Evolutionary conservation across 164 flowering plant species (phyloP).

Genomic region (Cinnamomum chago): DNA sequence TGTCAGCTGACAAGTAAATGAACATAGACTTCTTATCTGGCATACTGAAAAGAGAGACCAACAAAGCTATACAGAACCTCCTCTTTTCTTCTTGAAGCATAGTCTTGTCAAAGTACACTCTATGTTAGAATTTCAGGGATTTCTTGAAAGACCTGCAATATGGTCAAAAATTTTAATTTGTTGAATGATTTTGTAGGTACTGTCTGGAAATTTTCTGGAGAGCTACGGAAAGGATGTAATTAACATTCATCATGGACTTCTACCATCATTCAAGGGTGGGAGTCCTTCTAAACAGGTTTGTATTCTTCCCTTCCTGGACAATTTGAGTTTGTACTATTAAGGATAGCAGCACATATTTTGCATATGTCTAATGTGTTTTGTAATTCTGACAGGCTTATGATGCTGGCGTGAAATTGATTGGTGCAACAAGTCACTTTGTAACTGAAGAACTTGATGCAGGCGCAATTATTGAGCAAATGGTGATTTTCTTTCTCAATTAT

Average conservation of each 20-base stretch:
- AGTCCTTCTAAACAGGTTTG: slow-evolving; percentile 81
- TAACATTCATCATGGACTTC: slow-evolving; percentile 92
- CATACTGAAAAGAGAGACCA: not conserved
- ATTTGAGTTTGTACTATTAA: not conserved
- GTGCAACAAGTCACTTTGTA: slow-evolving; percentile 95
- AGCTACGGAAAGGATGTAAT: slow-evolving; percentile 78
- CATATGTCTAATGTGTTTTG: slow-evolving; percentile 11
- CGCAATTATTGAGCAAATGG: slow-evolving; percentile 95
- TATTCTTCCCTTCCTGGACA: not conserved
- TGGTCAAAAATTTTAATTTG: not conserved
- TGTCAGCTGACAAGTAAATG: not conserved
- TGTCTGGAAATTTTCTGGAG: slow-evolving; percentile 65
- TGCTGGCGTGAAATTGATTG: slow-evolving; percentile 89
- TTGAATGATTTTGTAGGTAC: slow-evolving; percentile 39
- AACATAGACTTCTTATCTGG: not conserved
- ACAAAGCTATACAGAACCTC: not conserved
- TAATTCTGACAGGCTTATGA: slow-evolving; percentile 66
- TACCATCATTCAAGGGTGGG: slow-evolving; percentile 97
- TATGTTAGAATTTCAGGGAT: not conserved
- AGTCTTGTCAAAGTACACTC: not conserved
- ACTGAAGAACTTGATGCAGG: slow-evolving; percentile 91
- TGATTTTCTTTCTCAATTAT: slow-evolving; percentile 21
- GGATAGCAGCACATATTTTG: not conserved
- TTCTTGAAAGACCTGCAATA: not conserved
- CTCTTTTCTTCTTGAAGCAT: not conserved